Evolutionary conservation across 2,329 filamentous ascomycete genomes (phyloP), one percentile per base, ranked within the genome.

Genomic region (Celoporthe dispersa): DNA sequence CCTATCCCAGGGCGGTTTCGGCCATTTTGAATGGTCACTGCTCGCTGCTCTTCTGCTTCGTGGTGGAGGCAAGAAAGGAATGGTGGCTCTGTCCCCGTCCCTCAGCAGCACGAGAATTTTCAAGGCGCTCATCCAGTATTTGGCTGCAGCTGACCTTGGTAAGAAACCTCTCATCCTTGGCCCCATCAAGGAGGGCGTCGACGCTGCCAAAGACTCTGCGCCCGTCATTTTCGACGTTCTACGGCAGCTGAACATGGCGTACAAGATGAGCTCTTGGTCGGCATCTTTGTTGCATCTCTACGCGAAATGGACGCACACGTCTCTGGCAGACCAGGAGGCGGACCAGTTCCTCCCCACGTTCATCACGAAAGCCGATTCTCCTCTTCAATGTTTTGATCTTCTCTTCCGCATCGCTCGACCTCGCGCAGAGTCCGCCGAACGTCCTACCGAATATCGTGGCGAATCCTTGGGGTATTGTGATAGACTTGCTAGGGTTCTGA

Each of bases 101-200:
- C 92, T 97, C 75, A 97, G 92, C 82, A 92, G 92, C 80, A 96
- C 95, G 33, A 95, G 98, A 80, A 86, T 98, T 60, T 98, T 99
- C 86, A 98, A 98, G 80, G 94, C 94, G 2, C 90, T 91, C 1
- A 83, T 99, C n/a, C 95, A 98, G 77, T 96, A 95, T 74, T 83
- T 99, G 25, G 90, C 92, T 1, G 87, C 88, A 1, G 91, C 88
- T 51, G 91, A 97, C 76, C 83, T 98, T 68, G 84, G 83, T 69
- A 91, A 88, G 75, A 92, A 88, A 73, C 89, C 92, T 0, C 85
- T 91, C 44, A 74, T 86, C 0, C 83, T 90, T 68, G 81, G 77
- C 72, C 84, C 72, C 76, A 89, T 70, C 74, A 84, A 74, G 76
- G 80, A 70, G 35, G 82, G 77, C 75, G 80, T 77, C 75, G 85